Conservation (phyloP, 495 filamentous ascomycete genomes). For the Letharia lupina region DNA sequence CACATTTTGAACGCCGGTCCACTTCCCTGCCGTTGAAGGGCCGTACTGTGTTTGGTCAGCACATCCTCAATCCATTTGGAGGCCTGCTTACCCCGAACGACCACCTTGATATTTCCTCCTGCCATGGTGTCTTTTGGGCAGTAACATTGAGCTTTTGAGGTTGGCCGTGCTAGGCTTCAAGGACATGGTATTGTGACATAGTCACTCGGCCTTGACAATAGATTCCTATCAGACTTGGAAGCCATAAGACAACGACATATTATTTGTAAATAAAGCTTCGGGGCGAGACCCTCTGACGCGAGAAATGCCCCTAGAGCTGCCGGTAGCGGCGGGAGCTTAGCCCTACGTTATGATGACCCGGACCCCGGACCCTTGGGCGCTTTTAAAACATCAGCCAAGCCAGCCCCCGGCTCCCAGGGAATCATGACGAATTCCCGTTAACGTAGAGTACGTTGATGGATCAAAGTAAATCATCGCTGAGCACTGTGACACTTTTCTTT, state of each 20-base stretch:
- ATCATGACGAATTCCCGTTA: not conserved
- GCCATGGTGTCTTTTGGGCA: constrained; percentile 16
- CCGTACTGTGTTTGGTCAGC: constrained; percentile 79
- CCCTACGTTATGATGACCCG: not conserved
- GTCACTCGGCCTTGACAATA: not conserved
- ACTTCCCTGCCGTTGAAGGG: constrained; percentile 48
- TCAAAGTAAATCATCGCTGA: not conserved
- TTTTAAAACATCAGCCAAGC: not conserved
- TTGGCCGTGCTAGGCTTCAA: constrained; percentile 6
- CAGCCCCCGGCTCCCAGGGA: not conserved
- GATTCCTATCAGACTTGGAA: not conserved
- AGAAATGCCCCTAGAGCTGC: not conserved
- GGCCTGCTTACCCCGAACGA: constrained; percentile 56
- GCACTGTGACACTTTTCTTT: not conserved
- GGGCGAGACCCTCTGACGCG: not conserved
- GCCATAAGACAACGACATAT: not conserved
- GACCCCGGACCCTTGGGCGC: not conserved
- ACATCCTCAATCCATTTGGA: constrained; percentile 53
- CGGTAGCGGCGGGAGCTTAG: not conserved
- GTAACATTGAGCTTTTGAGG: constrained; percentile 10
- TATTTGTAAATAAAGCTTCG: constrained; percentile 2
- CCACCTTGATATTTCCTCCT: constrained; percentile 95
- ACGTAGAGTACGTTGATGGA: not conserved
- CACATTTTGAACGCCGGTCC: constrained; percentile 90
- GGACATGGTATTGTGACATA: not conserved